Evolutionary conservation across 2,329 filamentous ascomycete genomes (phyloP).

Genomic region (Graphilbum fragrans): DNA sequence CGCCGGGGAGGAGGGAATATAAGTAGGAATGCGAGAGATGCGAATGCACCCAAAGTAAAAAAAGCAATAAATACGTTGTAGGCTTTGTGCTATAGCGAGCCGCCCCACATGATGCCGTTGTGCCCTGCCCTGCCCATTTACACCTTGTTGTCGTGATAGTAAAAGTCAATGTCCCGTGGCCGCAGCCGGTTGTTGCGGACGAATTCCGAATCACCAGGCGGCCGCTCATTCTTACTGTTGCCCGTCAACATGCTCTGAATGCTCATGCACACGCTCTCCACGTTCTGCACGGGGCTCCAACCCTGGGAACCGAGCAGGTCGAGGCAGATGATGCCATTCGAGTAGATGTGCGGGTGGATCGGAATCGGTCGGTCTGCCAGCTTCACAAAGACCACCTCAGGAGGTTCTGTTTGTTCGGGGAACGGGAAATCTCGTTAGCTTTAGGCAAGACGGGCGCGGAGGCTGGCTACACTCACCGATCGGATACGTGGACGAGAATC

Average conservation of each 20-base stretch:
- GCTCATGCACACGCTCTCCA: constrained; percentile 94
- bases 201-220: constrained; percentile 82
- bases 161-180: constrained; percentile 82
- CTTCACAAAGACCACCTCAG: constrained; percentile 81
- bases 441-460: neutral
- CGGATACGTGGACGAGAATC: constrained; percentile 72
- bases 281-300: constrained; percentile 95
- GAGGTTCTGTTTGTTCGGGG: constrained; percentile 77
- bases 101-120: no score
- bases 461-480: constrained; percentile 54
- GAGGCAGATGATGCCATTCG: constrained; percentile 96
- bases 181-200: constrained; percentile 67
- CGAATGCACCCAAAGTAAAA: no score
- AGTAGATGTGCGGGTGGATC: constrained; percentile 96
- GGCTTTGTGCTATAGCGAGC: no score
- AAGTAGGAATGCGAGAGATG: no score
- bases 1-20: no score
- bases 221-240: constrained; percentile 83
- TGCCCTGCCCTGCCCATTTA: constrained; percentile 18
- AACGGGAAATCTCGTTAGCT: no score
- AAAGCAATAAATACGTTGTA: no score
- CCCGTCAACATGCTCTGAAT: constrained; percentile 97
- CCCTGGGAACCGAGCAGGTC: constrained; percentile 79
- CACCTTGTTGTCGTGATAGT: constrained; percentile 83
- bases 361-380: constrained; percentile 59